Evolutionary conservation across 2,329 filamentous ascomycete genomes (phyloP), one percentile per base, ranked within the genome.

Genomic region (Akanthomyces lecanii): DNA sequence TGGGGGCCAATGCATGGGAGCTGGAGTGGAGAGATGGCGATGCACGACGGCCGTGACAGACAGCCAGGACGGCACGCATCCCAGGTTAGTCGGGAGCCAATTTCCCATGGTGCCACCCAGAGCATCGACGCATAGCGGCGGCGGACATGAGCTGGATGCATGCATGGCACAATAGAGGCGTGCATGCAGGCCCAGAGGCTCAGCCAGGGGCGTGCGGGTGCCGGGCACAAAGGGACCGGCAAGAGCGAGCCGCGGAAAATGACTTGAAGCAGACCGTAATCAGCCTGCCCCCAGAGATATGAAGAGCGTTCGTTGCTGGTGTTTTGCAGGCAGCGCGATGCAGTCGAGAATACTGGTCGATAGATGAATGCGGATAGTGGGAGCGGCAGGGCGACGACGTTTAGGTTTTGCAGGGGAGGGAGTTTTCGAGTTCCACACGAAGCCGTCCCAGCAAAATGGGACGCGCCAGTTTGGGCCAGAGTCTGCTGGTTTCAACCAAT

Each of bases 31-130:
- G 44, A 45, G 59, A 54, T 61, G 48, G 38, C 18, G 50, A 61
- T 55, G 50, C 50, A 38, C 21, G 23, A 25, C 48, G 42, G 51
- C 59, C 23, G 33, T 54, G 59, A 61, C 59, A 61, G 59, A 55
- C 59, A 21, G 38, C 30, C 47, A 25, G 21, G 56, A 51, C 56
- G 23, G 56, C 36, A 48, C 33, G 45, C 25, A 30, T 50, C 47
- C 40, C 30, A 36, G 52, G 44, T 40, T 42, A 55, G 44, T 36
- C n/a, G 33, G 30, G 23, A 55, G 60, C 30, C 60, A 62, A 62
- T 62, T 62, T 62, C 60, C 60, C 51, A 23, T 55, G 51, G 60
- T 51, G 60, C 60, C 60, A 62, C 60, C 23, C 23, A 5, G 18
- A 36, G 58, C 42, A 30, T 61, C 59, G 59, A 61, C 28, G 50